Base-by-base conservation (phyloP, 2,329 filamentous ascomycete species). In the Alternaria metachromatica region DNA sequence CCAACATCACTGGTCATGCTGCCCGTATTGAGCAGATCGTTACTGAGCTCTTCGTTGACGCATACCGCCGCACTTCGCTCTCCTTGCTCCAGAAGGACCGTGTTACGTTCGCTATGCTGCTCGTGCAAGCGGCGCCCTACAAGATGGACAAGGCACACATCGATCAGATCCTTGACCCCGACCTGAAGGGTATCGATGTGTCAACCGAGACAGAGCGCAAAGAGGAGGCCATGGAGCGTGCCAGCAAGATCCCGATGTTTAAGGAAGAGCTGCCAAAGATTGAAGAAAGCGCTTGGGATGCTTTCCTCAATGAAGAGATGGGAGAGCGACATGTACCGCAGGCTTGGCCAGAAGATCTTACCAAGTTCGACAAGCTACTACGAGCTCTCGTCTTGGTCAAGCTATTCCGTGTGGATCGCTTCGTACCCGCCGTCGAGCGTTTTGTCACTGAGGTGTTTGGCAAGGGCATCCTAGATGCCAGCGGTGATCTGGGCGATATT, bases 111-210 rank as follows among this genome's bases (percentile, higher is more conserved):
- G 96, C 94, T 28, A 95, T 99, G 87, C 88, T 99, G 55, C 89
- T 99, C 48, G 94, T 94, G 7, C 96, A 98, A 81, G 96, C 95
- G 6, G 92, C 95, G n/a, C 96, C 96, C 0, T 97, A 95, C 83
- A 89, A 92, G 73, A 97, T 98, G 92, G 93, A 99, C 79, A 96
- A 94, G 84, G 86, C 86, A 12, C 85, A 97, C 64, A 91, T 99
- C 68, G 96, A 99, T 74, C 85, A 89, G 30, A 90, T 99, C 45
- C 87, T 99, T 5, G 94, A 97, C 75, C 87, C 90, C 54, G 88
- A 88, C 55, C 83, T 96, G 37, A 87, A 90, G 66, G 93, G 92
- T 62, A 87, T 87, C 45, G 95, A 97, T 78, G 84, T 97, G 25
- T 97, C 92, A 0, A 92, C 89, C 0, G 85, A 90, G 58, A 80